Evolutionary conservation across 2,329 filamentous ascomycete species (phyloP).

Genomic region (Raffaelea arxii): DNA sequence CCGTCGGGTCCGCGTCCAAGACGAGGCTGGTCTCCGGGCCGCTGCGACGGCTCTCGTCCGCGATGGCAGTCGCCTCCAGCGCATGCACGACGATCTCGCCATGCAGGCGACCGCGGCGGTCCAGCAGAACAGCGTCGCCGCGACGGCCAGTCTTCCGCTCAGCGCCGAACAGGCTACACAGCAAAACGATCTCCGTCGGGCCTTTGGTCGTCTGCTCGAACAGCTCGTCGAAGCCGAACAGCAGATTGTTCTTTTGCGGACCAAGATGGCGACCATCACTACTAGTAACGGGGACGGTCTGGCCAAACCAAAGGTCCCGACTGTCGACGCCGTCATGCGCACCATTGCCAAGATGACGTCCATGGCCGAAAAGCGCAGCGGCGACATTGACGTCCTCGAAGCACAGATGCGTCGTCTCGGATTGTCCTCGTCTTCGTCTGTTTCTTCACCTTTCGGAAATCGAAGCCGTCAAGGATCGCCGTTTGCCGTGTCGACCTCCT

Average conservation of each 20-base stretch:
- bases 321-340: constrained; percentile 81
- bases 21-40: constrained; percentile 59
- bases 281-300: constrained; percentile 19
- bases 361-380: constrained; percentile 85
- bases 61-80: constrained; percentile 62
- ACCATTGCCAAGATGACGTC: constrained; percentile 89
- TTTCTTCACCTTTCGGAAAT: too few species aligned
- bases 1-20: constrained; percentile 56
- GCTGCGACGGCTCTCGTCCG: constrained; percentile 57
- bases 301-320: constrained; percentile 53
- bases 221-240: constrained; percentile 73
- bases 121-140: constrained; percentile 37
- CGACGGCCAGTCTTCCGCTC: constrained; percentile 63
- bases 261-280: constrained; percentile 54
- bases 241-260: constrained; percentile 66
- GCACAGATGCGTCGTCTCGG: constrained; percentile 69
- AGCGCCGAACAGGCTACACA: constrained; percentile 74
- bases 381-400: constrained; percentile 84
- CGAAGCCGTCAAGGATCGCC: constrained; percentile 31
- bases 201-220: constrained; percentile 65
- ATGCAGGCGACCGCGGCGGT: not conserved
- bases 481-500: constrained; percentile 29
- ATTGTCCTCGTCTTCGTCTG: too few species aligned
- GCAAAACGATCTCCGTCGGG: constrained; percentile 70
- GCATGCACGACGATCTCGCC: constrained; percentile 68